These are phyloP conservation scores for Westerdykella ornata DNA, from an alignment of 2,329 filamentous ascomycete genomes.

Conservation along the genomic window DNA sequence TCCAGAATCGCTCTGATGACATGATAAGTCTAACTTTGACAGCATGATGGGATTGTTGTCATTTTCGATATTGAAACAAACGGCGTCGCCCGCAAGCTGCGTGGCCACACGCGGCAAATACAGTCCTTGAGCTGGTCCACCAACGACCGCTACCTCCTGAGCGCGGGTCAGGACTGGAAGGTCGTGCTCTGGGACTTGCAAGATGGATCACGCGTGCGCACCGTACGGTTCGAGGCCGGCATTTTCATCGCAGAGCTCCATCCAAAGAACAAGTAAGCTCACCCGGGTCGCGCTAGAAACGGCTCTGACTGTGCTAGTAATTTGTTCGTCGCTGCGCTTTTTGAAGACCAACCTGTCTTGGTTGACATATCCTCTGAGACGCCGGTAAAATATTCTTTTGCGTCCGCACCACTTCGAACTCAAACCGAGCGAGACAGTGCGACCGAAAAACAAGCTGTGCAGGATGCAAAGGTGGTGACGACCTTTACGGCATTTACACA, in stretches of 20 bases:
- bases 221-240: conserved; percentile 84
- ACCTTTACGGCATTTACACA: conserved; percentile 86
- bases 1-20: conserved; percentile 10
- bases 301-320: conserved; percentile 47
- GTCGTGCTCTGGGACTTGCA: conserved; percentile 91
- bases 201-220: conserved; percentile 64
- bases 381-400: conserved; percentile 68
- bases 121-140: conserved; percentile 93
- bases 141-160: conserved; percentile 84
- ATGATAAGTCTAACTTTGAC: conserved; percentile 11
- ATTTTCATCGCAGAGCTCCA: conserved; percentile 96
- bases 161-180: conserved; percentile 93
- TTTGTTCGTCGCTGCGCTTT: conserved; percentile 83
- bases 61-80: conserved; percentile 98
- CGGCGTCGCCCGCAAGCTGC: conserved; percentile 87
- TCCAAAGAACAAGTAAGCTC: conserved; percentile 72
- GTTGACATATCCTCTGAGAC: conserved; percentile 69
- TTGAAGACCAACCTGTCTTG: conserved; percentile 84
- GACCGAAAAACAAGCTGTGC: conserved; percentile 78
- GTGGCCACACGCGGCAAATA: conserved; percentile 88
- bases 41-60: conserved; percentile 82
- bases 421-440: conserved; percentile 63
- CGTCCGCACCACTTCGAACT: conserved; percentile 72
- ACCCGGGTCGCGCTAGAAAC: background rate
- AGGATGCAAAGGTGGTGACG: conserved; percentile 91